Conservation (phyloP, 768 basidiomycete genomes). For the Neoboletus brunneissimus region DNA sequence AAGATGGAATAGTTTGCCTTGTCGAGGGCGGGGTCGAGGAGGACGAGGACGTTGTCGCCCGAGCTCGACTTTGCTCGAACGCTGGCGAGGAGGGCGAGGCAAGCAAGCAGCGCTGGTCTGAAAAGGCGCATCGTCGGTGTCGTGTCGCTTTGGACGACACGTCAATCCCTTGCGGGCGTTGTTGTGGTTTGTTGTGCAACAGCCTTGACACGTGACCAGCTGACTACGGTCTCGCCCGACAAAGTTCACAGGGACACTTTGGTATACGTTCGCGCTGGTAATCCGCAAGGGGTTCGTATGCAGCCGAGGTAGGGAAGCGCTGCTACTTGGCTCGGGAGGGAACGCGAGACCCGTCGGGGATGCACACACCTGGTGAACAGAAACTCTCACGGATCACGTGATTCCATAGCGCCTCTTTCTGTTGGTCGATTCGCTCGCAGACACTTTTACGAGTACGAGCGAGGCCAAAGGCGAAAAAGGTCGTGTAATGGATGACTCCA, state of each 20-base stretch:
- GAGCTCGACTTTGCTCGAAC: conserved; percentile 67
- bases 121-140: conserved; percentile 28
- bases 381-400: conserved; percentile 24
- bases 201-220: conserved; percentile 16
- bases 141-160: neutral
- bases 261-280: neutral
- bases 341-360: too few species aligned
- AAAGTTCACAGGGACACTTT: too few species aligned
- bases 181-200: conserved; percentile 22
- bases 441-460: conserved; percentile 10
- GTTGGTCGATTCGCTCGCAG: neutral
- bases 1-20: conserved; percentile 75
- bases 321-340: too few species aligned
- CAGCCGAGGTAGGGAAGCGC: too few species aligned
- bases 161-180: conserved; percentile 11
- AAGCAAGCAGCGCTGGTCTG: conserved; percentile 24
- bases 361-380: neutral
- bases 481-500: conserved; percentile 37
- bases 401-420: conserved; percentile 1
- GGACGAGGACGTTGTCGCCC: conserved; percentile 79
- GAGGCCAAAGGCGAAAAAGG: conserved; percentile 13
- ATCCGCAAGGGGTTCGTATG: too few species aligned
- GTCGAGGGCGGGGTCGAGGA: conserved; percentile 71
- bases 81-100: conserved; percentile 27
- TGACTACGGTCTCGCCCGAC: neutral